Conservation (phyloP, 2,329 filamentous ascomycete genomes). For the Verticillium dahliae region DNA sequence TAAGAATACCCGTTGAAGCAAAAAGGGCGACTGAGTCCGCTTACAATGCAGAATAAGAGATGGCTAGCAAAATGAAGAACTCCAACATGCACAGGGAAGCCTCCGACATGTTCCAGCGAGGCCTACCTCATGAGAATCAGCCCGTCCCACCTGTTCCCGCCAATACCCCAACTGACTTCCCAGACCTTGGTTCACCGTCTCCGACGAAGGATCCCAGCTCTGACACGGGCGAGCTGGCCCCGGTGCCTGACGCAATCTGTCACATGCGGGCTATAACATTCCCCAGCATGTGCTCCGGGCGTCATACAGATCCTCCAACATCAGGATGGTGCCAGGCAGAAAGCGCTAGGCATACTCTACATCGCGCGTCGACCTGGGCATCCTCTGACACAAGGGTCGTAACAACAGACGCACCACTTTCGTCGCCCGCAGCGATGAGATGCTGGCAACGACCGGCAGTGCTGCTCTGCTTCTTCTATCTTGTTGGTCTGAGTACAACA, state of each 20-base stretch:
- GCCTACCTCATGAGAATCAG: neutral
- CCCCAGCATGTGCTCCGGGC: neutral
- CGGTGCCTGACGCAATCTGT: neutral
- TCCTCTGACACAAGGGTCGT: neutral
- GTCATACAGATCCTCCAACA: neutral
- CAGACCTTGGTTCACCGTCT: neutral
- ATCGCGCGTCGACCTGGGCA: neutral
- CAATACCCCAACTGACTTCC: neutral
- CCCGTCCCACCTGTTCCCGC: neutral
- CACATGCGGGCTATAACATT: neutral
- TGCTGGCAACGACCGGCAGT: neutral
- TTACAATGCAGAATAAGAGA: too few species aligned
- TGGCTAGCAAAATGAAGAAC: too few species aligned
- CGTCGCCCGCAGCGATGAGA: neutral
- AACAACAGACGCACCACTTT: neutral
- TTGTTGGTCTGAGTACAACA: neutral
- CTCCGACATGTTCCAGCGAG: neutral
- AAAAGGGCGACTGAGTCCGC: too few species aligned
- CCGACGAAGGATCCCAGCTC: neutral
- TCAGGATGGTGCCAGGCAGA: neutral
- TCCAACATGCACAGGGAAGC: neutral
- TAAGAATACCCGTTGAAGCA: too few species aligned
- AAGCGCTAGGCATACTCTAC: neutral
- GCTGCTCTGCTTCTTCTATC: neutral
- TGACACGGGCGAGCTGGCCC: neutral